Conservation (phyloP, 371 early-diverging fungal species). For the Blyttiomyces sp. region DNA sequence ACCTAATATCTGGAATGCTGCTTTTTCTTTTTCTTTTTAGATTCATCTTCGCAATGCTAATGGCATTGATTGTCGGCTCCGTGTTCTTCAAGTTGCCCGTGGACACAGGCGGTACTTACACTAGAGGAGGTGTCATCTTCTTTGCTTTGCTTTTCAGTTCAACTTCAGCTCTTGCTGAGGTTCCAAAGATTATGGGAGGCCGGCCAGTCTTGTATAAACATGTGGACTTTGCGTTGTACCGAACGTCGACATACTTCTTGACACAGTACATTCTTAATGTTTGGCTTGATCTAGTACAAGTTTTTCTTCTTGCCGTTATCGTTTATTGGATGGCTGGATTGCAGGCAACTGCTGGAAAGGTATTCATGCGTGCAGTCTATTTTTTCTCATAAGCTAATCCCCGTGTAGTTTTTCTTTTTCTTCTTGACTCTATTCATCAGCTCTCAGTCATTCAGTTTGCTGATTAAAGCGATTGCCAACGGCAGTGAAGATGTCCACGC, state of each 20-base stretch:
- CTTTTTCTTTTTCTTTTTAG: conserved; percentile 18
- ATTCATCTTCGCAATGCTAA: conserved; percentile 55
- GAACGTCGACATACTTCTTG: conserved; percentile 59
- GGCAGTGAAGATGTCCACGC: conserved; percentile 55
- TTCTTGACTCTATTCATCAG: conserved; percentile 14
- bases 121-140: conserved; percentile 65
- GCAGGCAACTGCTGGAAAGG: conserved; percentile 35
- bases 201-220: conserved; percentile 65
- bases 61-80: conserved; percentile 67
- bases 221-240: conserved; percentile 62
- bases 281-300: conserved; percentile 47
- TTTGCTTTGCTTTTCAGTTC: conserved; percentile 18
- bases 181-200: conserved; percentile 51
- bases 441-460: not conserved
- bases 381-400: not conserved
- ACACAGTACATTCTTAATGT: conserved; percentile 56
- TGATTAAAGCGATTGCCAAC: conserved; percentile 41
- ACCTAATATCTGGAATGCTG: too few relatives aligned
- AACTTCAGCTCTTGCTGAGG: conserved; percentile 29
- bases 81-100: conserved; percentile 58
- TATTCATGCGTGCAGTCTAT: not conserved
- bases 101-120: conserved; percentile 57
- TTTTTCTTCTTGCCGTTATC: conserved; percentile 50
- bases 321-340: conserved; percentile 62
- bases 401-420: conserved; percentile 22